Percentiles rank a stretch among this genome's conserved stretches.
Conservation (phyloP, 1,139 yeast genomes). For the Magnusiomyces starmeri region DNA sequence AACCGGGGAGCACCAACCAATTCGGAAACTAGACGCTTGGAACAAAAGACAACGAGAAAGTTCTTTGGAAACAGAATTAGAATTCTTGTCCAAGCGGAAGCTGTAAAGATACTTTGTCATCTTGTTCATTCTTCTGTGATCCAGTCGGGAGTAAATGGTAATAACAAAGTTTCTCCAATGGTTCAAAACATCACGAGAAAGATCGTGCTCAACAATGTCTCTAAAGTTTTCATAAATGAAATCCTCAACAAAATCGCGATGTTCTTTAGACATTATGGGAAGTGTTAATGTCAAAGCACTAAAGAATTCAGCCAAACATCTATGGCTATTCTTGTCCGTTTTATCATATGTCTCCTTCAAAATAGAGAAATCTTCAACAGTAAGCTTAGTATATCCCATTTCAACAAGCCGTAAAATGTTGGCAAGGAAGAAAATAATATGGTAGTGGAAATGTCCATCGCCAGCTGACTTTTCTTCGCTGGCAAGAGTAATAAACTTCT, state of each 20-base stretch:
- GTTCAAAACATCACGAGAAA: slow-evolving; percentile 68
- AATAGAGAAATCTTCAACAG: slow-evolving; percentile 22
- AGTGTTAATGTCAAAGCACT: slow-evolving; percentile 30
- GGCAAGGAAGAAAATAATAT: slow-evolving; percentile 25
- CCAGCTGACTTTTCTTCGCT: slow-evolving; percentile 33
- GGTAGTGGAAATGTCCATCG: slow-evolving; percentile 31
- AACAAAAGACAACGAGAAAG: slow-evolving; percentile 56
- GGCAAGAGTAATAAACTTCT: slow-evolving; percentile 41
- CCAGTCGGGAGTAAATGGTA: slow-evolving; percentile 40
- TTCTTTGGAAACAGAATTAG: slow-evolving; percentile 62
- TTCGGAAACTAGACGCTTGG: slow-evolving; percentile 47
- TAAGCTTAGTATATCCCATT: slow-evolving; percentile 19
- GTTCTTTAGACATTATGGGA: slow-evolving; percentile 20
- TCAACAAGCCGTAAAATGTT: slow-evolving; percentile 25
- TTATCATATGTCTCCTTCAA: slow-evolving; percentile 22
- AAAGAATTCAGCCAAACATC: slow-evolving; percentile 36
- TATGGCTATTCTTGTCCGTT: slow-evolving; percentile 35
- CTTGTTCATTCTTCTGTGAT: slow-evolving; percentile 57
- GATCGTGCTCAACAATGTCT: slow-evolving; percentile 44
- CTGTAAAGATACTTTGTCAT: slow-evolving; percentile 44
- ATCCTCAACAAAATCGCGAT: slow-evolving; percentile 28
- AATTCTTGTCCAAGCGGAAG: slow-evolving; percentile 38
- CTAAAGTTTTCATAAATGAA: slow-evolving; percentile 48
- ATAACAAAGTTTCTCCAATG: slow-evolving; percentile 76
- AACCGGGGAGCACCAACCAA: slow-evolving; percentile 53